Base-by-base conservation (phyloP, 2,329 filamentous ascomycete species). In the Huntiella omanensis region DNA sequence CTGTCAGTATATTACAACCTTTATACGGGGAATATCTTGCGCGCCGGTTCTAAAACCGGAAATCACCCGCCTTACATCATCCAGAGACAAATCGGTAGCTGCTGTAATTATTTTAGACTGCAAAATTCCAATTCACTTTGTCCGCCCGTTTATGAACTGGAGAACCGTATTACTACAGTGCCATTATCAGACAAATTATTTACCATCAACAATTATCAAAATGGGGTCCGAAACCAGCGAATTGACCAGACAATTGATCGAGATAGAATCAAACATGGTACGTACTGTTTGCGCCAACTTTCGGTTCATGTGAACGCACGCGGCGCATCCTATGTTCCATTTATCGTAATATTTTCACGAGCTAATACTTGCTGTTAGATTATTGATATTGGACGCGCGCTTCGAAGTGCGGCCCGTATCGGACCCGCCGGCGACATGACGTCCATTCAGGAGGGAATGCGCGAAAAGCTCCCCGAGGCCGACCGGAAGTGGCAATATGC, bases 401-500 rank as follows among this genome's bases (percentile, higher is more conserved):
- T 49, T 34, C 35, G 40, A 35, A 44, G 46, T 34, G 48, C 48
- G 6, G 48, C 48, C n/a, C 40, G 44, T 13, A 37, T 49, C n/a
- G 48, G 48, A 6, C 48, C 48, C 15, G 48, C 48, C 4, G 48
- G 48, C 35, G 48, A 49, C 16, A 40, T 43, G 22, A 49, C 48
- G 5, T 40, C 44, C 5, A 46, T 49, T 10, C 48, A 49, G 32
- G 55, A 55, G 51, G 55, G 54, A 35, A 57, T 54, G 54, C 62
- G 63, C 45, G 56, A 59, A 39, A 69, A 66, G 53, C 57, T 72
- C 46, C 59, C 63, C 32, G 66, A 69, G 37, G 62, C 63, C n/a
- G 62, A 70, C 47, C 59, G 58, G 34, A 56, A 58, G 5, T 73
- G 71, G 54, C 71, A 77, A 49, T 59, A 59, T 47, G 68, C 69